Evolutionary conservation across 768 basidiomycete genomes (phyloP).

Genomic region (Kwoniella pini): DNA sequence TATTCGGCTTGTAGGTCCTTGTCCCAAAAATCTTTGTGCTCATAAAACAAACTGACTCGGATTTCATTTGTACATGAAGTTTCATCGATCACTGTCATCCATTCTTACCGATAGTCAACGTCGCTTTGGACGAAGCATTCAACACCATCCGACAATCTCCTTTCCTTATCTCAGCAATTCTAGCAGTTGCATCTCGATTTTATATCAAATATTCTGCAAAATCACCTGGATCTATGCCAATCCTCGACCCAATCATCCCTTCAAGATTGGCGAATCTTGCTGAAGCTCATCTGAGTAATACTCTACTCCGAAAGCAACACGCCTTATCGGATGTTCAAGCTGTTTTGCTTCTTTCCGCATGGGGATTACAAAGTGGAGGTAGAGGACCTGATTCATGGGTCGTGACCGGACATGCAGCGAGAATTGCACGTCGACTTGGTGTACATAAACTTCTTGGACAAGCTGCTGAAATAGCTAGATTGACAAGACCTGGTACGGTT

Average conservation of each 20-base stretch:
- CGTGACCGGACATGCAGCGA: constrained; percentile 37
- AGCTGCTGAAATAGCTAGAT: constrained; percentile 27
- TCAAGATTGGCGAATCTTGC: constrained; percentile 31
- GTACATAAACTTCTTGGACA: constrained; percentile 35
- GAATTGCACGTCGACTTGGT: constrained; percentile 37
- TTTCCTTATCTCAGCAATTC: constrained; percentile 30
- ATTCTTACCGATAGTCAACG: constrained; percentile 43
- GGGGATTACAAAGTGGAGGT: constrained; percentile 39
- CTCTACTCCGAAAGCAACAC: constrained; percentile 39
- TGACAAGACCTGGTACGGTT: constrained; percentile 22
- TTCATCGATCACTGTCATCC: constrained; percentile 43
- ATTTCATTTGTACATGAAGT: constrained; percentile 6
- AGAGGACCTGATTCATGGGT: constrained; percentile 44
- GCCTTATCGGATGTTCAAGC: constrained; percentile 43
- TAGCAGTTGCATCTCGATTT: constrained; percentile 40
- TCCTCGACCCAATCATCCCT: constrained; percentile 24
- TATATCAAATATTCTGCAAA: constrained; percentile 29
- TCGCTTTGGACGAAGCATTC: constrained; percentile 34
- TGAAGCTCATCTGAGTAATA: constrained; percentile 36
- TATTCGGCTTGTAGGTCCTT: constrained; percentile 38
- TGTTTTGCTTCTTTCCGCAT: constrained; percentile 35
- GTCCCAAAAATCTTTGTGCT: no score
- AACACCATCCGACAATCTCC: constrained; percentile 33
- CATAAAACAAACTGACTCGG: no score
- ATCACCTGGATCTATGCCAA: constrained; percentile 8